These are phyloP conservation scores for Raddia distichophylla DNA, from an alignment of 176 grass and related monocot genomes.

Conservation along the genomic window DNA sequence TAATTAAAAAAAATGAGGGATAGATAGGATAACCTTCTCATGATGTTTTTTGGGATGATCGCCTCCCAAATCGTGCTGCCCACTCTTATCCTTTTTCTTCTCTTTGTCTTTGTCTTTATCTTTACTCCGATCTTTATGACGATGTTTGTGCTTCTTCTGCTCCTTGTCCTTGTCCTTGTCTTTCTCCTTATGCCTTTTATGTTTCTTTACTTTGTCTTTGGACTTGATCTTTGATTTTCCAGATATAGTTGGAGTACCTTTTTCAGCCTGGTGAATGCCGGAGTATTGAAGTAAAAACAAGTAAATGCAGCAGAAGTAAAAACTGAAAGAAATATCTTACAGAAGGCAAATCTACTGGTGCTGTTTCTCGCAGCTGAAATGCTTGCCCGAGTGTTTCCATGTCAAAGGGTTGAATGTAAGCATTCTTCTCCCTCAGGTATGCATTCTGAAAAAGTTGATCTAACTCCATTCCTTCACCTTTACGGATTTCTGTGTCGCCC, in stretches of 20 bases:
- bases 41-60: conserved; percentile 89
- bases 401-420: conserved; percentile 76
- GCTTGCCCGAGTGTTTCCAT: conserved; percentile 78
- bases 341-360: conserved; percentile 80
- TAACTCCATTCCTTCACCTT: conserved; percentile 98
- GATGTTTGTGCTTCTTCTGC: conserved; percentile 98
- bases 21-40: conserved; percentile 67
- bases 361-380: conserved; percentile 87
- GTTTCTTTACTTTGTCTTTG: conserved; percentile 92
- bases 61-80: conserved; percentile 69
- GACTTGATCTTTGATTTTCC: conserved; percentile 70
- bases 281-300: conserved; percentile 22
- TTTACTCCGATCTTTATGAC: conserved; percentile 90
- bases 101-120: conserved; percentile 86
- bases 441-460: conserved; percentile 82
- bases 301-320: conserved; percentile 16
- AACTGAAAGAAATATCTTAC: conserved; percentile 61
- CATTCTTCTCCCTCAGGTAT: conserved; percentile 69
- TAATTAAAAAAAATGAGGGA: neutral
- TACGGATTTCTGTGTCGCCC: conserved; percentile 92
- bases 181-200: conserved; percentile 84
- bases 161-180: conserved; percentile 94
- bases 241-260: conserved; percentile 82
- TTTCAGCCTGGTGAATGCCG: conserved; percentile 62
- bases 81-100: conserved; percentile 91